These are phyloP conservation scores for Colletotrichum orchidophilum DNA, from an alignment of 2,329 filamentous ascomycete species.

Conservation along the genomic window DNA sequence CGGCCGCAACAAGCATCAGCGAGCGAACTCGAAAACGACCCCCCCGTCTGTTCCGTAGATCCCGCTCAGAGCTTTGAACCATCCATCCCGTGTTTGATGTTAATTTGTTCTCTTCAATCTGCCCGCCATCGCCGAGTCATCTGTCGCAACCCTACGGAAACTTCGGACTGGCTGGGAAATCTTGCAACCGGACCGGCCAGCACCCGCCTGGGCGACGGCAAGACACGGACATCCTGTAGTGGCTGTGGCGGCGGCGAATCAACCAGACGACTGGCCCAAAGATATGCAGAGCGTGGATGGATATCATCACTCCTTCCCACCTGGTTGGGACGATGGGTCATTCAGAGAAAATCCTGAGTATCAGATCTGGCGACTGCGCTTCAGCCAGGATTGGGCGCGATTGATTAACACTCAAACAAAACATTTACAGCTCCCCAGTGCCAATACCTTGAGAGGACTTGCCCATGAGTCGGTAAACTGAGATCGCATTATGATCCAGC, in stretches of 20 bases:
- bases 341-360: neutral
- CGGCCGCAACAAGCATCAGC: neutral
- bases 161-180: neutral
- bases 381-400: neutral
- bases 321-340: too few relatives aligned
- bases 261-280: neutral
- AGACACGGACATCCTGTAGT: neutral
- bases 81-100: neutral
- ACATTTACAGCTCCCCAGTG: neutral
- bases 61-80: neutral
- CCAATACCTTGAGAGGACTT: neutral
- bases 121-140: neutral
- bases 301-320: neutral
- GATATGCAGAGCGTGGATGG: neutral
- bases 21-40: neutral
- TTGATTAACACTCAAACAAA: neutral
- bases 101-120: neutral
- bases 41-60: neutral
- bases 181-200: slow-evolving; percentile 9
- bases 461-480: neutral
- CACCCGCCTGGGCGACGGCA: neutral
- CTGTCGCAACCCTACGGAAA: slow-evolving; percentile 1
- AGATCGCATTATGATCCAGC: neutral
- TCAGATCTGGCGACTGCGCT: neutral
- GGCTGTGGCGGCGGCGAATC: neutral